These are phyloP conservation scores for Saccharomycopsis crataegensis DNA, from an alignment of 1,139 yeast genomes.

Conservation along the genomic window DNA sequence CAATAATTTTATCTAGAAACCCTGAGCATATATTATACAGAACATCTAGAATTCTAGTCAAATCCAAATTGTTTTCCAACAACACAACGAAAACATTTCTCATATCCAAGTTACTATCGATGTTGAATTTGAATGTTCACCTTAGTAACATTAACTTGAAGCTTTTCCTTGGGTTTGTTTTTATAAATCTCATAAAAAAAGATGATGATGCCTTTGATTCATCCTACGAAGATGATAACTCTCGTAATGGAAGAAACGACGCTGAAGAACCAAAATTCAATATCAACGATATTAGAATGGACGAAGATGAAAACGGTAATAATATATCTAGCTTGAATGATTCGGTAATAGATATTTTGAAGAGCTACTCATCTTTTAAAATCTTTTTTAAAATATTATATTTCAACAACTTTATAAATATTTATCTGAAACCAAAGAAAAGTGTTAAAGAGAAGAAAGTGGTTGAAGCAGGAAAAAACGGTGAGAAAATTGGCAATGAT, in stretches of 20 bases:
- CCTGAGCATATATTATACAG: slow-evolving; percentile 16
- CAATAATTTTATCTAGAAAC: slow-evolving; percentile 13
- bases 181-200: slow-evolving; percentile 8
- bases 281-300: slow-evolving; percentile 10
- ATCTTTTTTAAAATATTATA: slow-evolving; percentile 19
- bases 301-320: slow-evolving; percentile 17
- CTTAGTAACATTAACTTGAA: slow-evolving; percentile 17
- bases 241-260: background rate
- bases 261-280: slow-evolving; percentile 4
- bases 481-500: background rate
- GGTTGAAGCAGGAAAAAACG: background rate
- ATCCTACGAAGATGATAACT: background rate
- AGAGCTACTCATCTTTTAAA: slow-evolving; percentile 14
- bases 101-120: slow-evolving; percentile 16
- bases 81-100: slow-evolving; percentile 9
- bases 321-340: slow-evolving; percentile 9
- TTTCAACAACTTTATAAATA: slow-evolving; percentile 14
- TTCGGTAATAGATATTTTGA: slow-evolving; percentile 13
- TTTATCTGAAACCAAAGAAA: slow-evolving; percentile 2
- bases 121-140: slow-evolving; percentile 18
- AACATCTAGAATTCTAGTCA: slow-evolving; percentile 4
- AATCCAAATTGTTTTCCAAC: slow-evolving; percentile 11
- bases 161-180: slow-evolving; percentile 18
- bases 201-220: background rate
- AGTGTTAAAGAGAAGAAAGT: background rate